These are phyloP conservation scores for Arthrinium phaeospermum DNA, from an alignment of 2,329 filamentous ascomycete species.

Conservation along the genomic window DNA sequence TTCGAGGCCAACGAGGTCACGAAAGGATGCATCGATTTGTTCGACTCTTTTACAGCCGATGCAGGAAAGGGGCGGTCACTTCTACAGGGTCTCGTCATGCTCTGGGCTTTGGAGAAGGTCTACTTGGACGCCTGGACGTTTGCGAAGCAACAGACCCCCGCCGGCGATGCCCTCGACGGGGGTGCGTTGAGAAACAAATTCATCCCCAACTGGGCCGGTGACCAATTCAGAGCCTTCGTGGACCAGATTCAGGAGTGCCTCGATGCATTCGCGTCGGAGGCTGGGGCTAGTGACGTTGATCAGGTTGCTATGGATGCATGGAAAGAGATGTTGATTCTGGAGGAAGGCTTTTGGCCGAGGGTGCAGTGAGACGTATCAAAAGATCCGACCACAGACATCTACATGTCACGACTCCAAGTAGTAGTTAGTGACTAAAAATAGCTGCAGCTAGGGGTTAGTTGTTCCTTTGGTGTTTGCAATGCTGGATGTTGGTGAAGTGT, in stretches of 20 bases:
- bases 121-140: slow-evolving; percentile 66
- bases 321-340: slow-evolving; percentile 58
- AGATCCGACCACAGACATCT: neutral
- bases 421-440: neutral
- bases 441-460: neutral
- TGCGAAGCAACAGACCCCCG: slow-evolving; percentile 37
- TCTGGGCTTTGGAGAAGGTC: slow-evolving; percentile 77
- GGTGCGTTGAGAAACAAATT: slow-evolving; percentile 68
- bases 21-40: slow-evolving; percentile 34
- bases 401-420: neutral
- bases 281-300: slow-evolving; percentile 36
- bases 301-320: slow-evolving; percentile 50
- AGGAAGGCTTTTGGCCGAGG: slow-evolving; percentile 64
- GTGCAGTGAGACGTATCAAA: slow-evolving; percentile 24
- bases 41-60: slow-evolving; percentile 35
- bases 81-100: slow-evolving; percentile 73
- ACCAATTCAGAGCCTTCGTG: slow-evolving; percentile 61
- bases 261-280: slow-evolving; percentile 34
- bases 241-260: slow-evolving; percentile 44
- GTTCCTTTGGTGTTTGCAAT: neutral
- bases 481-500: neutral
- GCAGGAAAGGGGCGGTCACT: slow-evolving; percentile 22
- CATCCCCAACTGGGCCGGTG: slow-evolving; percentile 72
- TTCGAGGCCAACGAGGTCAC: slow-evolving; percentile 28
- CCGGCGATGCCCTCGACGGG: slow-evolving; percentile 60